These are phyloP conservation scores for Anthostomella pinea DNA, from an alignment of 2,329 filamentous ascomycete species.

Conservation along the genomic window DNA sequence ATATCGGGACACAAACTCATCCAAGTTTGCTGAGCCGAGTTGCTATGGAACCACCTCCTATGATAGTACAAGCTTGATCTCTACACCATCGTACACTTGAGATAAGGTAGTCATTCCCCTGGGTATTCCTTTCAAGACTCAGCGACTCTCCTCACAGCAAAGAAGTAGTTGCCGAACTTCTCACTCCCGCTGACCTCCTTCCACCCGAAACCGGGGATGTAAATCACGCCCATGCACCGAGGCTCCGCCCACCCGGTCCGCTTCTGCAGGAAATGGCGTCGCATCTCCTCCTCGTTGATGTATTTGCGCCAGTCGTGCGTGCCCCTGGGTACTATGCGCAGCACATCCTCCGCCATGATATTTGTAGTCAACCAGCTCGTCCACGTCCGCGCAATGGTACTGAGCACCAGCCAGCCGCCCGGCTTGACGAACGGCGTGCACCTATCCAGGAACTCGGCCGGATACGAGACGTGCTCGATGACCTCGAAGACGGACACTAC, in stretches of 20 bases:
- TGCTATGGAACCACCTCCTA: too few relatives aligned
- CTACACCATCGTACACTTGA: neutral
- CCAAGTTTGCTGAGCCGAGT: too few relatives aligned
- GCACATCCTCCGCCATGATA: constrained; percentile 81
- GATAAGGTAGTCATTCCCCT: neutral
- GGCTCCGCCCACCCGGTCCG: constrained; percentile 55
- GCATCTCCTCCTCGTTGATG: constrained; percentile 79
- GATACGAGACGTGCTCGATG: constrained; percentile 83
- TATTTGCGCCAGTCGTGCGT: constrained; percentile 98
- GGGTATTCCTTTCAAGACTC: too few relatives aligned
- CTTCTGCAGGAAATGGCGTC: constrained; percentile 49
- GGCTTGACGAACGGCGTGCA: constrained; percentile 77
- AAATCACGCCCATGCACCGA: constrained; percentile 76
- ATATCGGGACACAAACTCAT: too few relatives aligned
- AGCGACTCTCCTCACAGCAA: constrained; percentile 56
- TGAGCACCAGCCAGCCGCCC: constrained; percentile 89
- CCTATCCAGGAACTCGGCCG: constrained; percentile 68
- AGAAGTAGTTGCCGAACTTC: constrained; percentile 92
- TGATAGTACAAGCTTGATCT: too few relatives aligned
- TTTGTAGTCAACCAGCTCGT: constrained; percentile 91
- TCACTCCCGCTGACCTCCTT: constrained; percentile 78
- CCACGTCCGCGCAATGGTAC: constrained; percentile 88
- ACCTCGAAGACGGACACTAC: constrained; percentile 91
- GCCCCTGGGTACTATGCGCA: constrained; percentile 83
- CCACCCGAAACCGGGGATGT: constrained; percentile 89